phyloP scores from a whole-genome alignment of 257 asterid species.

The Plantago major region DNA sequence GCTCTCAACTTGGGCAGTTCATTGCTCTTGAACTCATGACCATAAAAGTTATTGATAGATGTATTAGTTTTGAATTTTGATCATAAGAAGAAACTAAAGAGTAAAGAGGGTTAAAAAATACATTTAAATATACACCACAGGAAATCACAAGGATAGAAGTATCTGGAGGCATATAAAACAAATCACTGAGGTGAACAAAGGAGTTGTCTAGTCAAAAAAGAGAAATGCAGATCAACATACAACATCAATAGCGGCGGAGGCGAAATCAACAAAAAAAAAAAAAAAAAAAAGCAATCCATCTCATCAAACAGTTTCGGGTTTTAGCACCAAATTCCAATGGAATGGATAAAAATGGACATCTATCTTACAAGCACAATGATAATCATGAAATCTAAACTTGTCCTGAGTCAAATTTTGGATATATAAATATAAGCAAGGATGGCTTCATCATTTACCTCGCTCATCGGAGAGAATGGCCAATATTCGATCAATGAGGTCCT shows the following conservation, averaged over 20 bases:
- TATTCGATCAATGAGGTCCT: constrained; percentile 97
- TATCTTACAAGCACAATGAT: background rate
- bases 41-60: constrained; percentile 1
- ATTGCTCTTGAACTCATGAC: constrained; percentile 3
- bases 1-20: background rate
- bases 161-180: background rate
- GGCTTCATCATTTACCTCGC: constrained; percentile 46
- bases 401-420: constrained; percentile 11
- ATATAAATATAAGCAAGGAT: constrained; percentile 14
- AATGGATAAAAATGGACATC: background rate
- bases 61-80: background rate
- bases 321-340: constrained; percentile 2
- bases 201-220: background rate
- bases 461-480: constrained; percentile 70
- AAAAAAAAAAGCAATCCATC: constrained; percentile 1
- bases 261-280: constrained; percentile 5
- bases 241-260: background rate
- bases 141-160: constrained; percentile 14
- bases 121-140: background rate
- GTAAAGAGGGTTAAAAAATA: too few relatives aligned
- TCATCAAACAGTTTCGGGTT: constrained; percentile 4
- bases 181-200: too few relatives aligned
- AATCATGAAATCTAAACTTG: constrained; percentile 1
- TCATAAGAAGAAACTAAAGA: too few relatives aligned
- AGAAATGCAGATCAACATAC: constrained; percentile 2